Evolutionary conservation across 345 rosid genomes (phyloP), one percentile per base, ranked within the genome.

Genomic region (Angophora floribunda): DNA sequence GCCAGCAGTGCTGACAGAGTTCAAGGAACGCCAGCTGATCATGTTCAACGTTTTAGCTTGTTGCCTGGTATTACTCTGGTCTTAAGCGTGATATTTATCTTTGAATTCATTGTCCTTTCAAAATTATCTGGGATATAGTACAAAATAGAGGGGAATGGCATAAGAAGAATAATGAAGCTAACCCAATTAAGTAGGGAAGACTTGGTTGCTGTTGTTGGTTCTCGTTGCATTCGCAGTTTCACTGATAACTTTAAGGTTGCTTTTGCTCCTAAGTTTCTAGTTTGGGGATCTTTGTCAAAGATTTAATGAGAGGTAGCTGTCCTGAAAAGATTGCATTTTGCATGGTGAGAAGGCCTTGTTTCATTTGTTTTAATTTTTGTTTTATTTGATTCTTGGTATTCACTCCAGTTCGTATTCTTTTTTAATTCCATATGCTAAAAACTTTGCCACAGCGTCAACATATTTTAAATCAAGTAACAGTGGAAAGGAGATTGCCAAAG

Each of bases 51-150:
- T 87, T 94, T 95, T 88, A 92, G 89, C 89, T 92, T 95, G 91
- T 92, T 97, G 86, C 99, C 99, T 90, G 99, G 99, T 96, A 92
- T 21, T 53, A 86, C 88, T 51, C 55, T 86, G 85, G 51, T 55
- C 30, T 32, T 30, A 86, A 67, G 63, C 53, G 30, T 26, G 28
- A 55, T 52, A 53, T 85, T 55, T 41, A 45, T 85, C 51, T 87
- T n/a, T 87, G 80, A 88, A 70, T 80, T 44, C 61, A 21, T 6
- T 49, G 51, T 32, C 51, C 49, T 30, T 86, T 47, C 41, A 41
- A 53, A 86, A 87, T 30, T 10, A 51, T 51, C 21, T 44, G 45
- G 49, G 24, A n/a, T 67, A 19, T 19, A 17, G 26, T 36, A 53
- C 61, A 63, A 67, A 57, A 47, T 44, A 63, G 52, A 63, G 50